Percentiles rank a stretch among this genome's conserved stretches.
Conservation (phyloP, 179 eudicot genomes). For the Silene vulgaris region DNA sequence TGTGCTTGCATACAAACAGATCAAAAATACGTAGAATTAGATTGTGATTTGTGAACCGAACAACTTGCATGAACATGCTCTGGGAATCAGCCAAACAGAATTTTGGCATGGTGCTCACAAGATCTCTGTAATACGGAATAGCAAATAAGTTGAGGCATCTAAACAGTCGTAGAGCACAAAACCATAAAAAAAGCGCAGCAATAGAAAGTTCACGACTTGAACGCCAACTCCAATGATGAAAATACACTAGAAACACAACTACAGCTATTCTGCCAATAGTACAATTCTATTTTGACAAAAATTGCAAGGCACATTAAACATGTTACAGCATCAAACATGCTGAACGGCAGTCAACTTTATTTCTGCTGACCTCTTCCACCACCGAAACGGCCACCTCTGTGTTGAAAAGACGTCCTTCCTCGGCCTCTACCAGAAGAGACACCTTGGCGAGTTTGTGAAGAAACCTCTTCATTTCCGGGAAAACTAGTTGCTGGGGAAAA, state of each 20-base stretch:
- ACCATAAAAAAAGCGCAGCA: not conserved
- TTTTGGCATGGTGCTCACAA: no score
- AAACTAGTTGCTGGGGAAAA: not conserved
- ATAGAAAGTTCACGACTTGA: not conserved
- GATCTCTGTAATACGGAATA: no score
- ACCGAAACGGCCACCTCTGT: slow-evolving; percentile 10
- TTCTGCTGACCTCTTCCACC: slow-evolving; percentile 6
- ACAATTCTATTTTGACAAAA: not conserved
- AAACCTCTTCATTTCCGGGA: not conserved
- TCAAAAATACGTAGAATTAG: no score
- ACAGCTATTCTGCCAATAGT: not conserved
- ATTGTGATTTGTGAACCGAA: no score
- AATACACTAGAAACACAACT: not conserved
- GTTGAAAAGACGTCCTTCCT: slow-evolving; percentile 12
- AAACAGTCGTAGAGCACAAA: not conserved
- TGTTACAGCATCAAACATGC: not conserved
- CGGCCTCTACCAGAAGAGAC: slow-evolving; percentile 11
- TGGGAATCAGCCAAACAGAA: no score
- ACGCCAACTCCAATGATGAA: not conserved
- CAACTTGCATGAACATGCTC: no score
- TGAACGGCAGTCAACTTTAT: not conserved
- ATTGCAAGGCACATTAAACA: not conserved
- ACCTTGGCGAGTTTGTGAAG: not conserved
- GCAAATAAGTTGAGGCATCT: no score
- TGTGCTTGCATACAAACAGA: no score